A percentile compares a stretch with the other conserved stretches of the same genome.
phyloP scores from a whole-genome alignment of 1,284 basidiomycete genomes.

The Ganoderma lucidum region DNA sequence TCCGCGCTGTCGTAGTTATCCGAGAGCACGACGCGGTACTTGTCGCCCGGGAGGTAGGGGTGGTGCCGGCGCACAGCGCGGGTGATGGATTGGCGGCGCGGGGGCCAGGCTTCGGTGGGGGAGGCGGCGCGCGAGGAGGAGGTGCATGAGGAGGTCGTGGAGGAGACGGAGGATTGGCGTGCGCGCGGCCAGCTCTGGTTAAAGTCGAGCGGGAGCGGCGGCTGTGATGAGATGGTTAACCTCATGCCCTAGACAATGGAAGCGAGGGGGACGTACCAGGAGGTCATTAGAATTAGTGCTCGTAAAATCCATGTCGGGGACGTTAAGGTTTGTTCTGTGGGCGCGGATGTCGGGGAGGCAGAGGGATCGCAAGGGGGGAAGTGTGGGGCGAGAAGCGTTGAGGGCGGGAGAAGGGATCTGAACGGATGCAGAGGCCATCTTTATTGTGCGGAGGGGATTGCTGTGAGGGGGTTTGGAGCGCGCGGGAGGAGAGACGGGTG shows the following conservation, averaged over 20 bases:
- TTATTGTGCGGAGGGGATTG: slow-evolving; percentile 23
- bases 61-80: slow-evolving; percentile 32
- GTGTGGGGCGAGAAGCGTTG: slow-evolving; percentile 52
- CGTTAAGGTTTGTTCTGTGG: slow-evolving; percentile 34
- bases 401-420: slow-evolving; percentile 27
- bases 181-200: slow-evolving; percentile 30
- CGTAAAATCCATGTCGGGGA: slow-evolving; percentile 20
- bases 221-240: slow-evolving; percentile 12
- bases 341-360: slow-evolving; percentile 48
- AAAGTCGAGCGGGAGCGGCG: slow-evolving; percentile 28
- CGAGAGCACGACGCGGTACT: slow-evolving; percentile 57
- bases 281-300: slow-evolving; percentile 32
- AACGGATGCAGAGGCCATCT: slow-evolving; percentile 40
- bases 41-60: slow-evolving; percentile 30
- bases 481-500: slow-evolving; percentile 1
- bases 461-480: slow-evolving; percentile 28
- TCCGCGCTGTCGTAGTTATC: slow-evolving; percentile 27
- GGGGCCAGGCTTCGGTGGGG: slow-evolving; percentile 25
- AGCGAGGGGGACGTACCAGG: slow-evolving; percentile 21
- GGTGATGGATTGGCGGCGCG: slow-evolving; percentile 33
- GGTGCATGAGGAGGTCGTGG: slow-evolving; percentile 35
- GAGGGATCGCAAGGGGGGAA: slow-evolving; percentile 65
- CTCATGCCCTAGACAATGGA: neutral
- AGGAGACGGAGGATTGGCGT: slow-evolving; percentile 46
- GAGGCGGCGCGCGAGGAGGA: slow-evolving; percentile 36